Percentiles rank a stretch among this genome's conserved stretches.
Conservation (phyloP, 345 rosid genomes). For the Cardamine chenopodiifolia region DNA sequence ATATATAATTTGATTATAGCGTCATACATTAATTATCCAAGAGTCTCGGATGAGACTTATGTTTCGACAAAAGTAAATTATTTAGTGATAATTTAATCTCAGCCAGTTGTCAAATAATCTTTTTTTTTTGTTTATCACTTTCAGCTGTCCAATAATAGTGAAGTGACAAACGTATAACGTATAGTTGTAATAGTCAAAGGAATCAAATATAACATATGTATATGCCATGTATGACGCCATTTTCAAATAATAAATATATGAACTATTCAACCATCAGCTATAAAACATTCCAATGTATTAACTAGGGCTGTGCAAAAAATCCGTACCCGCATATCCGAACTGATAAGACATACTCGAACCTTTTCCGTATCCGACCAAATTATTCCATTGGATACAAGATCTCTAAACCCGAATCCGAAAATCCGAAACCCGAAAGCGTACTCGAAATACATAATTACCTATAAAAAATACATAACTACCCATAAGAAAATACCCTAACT, state of each 20-base stretch:
- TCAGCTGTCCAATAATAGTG: neutral
- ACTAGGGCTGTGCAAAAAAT: no score
- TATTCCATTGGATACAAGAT: no score
- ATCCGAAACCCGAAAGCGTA: no score
- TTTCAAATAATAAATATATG: constrained; percentile 12
- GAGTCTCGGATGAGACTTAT: constrained; percentile 3
- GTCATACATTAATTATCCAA: constrained; percentile 16
- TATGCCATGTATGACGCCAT: neutral
- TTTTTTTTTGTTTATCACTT: no score
- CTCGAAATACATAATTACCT: no score
- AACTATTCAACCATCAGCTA: constrained; percentile 16
- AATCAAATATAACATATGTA: neutral
- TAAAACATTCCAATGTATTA: no score
- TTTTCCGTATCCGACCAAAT: no score
- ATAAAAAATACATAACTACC: no score
- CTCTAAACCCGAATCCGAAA: no score
- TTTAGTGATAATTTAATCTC: neutral
- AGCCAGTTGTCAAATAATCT: neutral
- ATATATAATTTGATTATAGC: neutral
- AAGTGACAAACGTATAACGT: neutral
- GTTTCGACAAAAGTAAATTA: neutral
- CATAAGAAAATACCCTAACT: no score
- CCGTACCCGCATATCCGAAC: no score
- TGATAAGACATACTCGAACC: no score
- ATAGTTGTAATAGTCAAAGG: neutral